A percentile compares a stretch with the other conserved stretches of the same genome.
Evolutionary conservation across 805 yeast species (phyloP).

Genomic region (Wickerhamiella kazuoi): DNA sequence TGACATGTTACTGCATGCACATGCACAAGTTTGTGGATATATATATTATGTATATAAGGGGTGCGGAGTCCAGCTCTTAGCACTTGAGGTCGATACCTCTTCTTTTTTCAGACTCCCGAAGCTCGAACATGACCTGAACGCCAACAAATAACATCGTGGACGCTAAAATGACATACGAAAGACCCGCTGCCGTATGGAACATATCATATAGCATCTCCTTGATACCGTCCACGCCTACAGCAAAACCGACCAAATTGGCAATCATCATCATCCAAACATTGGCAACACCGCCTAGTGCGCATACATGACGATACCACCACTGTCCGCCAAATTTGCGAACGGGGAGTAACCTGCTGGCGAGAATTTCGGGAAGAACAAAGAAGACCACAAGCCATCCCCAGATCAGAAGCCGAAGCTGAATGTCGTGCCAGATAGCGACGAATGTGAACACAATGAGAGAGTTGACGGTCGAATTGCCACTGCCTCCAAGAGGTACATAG

Average conservation of each 20-base stretch:
- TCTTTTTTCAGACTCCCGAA: conserved; percentile 72
- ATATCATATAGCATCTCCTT: conserved; percentile 44
- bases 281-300: conserved; percentile 73
- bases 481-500: conserved; percentile 84
- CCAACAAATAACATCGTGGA: conserved; percentile 60
- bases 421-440: conserved; percentile 98
- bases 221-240: conserved; percentile 81
- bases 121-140: conserved; percentile 85
- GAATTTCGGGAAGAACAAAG: conserved; percentile 71
- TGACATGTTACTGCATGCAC: not conserved
- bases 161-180: conserved; percentile 40
- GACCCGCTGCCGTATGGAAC: conserved; percentile 54
- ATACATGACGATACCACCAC: conserved; percentile 64
- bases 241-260: conserved; percentile 89
- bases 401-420: conserved; percentile 61
- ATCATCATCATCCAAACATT: conserved; percentile 98
- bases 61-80: too few relatives aligned
- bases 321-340: conserved; percentile 23
- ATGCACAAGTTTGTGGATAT: too few relatives aligned
- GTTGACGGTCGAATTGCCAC: conserved; percentile 50
- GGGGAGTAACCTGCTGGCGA: conserved; percentile 32
- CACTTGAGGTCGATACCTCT: conserved; percentile 71
- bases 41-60: too few relatives aligned
- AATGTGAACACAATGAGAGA: conserved; percentile 77
- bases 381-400: conserved; percentile 96